phyloP scores from a whole-genome alignment of 1,284 basidiomycete genomes.

The Leccinum angustisporum region DNA sequence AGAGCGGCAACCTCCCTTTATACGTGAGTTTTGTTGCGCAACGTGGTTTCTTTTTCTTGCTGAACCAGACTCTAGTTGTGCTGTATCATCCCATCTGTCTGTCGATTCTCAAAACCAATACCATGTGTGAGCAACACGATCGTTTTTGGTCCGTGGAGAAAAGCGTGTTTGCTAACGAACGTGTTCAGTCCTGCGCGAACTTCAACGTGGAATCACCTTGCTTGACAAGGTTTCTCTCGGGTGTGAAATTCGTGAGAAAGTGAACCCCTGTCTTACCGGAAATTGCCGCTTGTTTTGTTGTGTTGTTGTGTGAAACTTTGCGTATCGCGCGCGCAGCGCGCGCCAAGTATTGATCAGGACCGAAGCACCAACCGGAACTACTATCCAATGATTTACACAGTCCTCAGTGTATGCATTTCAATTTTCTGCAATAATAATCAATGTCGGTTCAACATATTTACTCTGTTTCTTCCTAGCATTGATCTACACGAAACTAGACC shows the following conservation, averaged over 20 bases:
- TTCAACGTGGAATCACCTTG: neutral
- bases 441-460: too few relatives aligned
- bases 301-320: too few relatives aligned
- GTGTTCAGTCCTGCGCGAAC: conserved; percentile 18
- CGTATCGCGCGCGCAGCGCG: too few relatives aligned
- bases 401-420: too few relatives aligned
- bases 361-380: too few relatives aligned
- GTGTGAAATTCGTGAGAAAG: neutral
- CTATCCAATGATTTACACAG: too few relatives aligned
- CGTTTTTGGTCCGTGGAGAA: neutral
- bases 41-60: neutral
- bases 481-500: too few relatives aligned
- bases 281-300: neutral
- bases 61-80: conserved; percentile 37
- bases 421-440: too few relatives aligned
- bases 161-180: conserved; percentile 5
- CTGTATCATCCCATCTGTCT: conserved; percentile 46
- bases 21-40: conserved; percentile 41
- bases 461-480: too few relatives aligned
- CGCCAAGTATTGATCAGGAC: too few relatives aligned
- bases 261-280: neutral
- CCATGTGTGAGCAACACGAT: conserved; percentile 21
- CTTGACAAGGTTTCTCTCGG: neutral
- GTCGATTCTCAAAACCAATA: conserved; percentile 8
- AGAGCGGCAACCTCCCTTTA: conserved; percentile 50